A percentile compares a stretch with the other conserved stretches of the same genome.
Conservation (phyloP, 2,329 filamentous ascomycete species). For the Calonectria fujianensis region DNA sequence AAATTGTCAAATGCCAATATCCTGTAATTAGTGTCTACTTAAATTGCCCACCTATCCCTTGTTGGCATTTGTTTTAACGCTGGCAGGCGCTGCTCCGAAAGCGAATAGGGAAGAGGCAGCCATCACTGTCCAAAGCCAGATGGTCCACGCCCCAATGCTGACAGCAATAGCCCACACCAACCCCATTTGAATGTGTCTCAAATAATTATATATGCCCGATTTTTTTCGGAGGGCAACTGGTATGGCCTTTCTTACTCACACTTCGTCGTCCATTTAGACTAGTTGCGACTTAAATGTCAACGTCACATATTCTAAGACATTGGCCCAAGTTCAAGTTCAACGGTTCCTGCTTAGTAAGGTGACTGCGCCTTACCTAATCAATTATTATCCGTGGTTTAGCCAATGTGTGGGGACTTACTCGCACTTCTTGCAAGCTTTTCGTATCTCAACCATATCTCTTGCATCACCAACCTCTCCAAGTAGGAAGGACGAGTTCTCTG, state of each 20-base stretch:
- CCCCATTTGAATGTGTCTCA: not conserved
- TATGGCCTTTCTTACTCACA: not conserved
- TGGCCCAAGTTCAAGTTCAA: not conserved
- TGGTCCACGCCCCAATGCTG: not conserved
- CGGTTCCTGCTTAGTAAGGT: not conserved
- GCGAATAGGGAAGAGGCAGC: not conserved
- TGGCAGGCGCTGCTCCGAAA: not conserved
- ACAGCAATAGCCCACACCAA: not conserved
- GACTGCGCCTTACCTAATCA: slow-evolving; percentile 13
- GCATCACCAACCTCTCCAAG: slow-evolving; percentile 38
- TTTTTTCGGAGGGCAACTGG: not conserved
- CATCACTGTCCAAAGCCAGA: slow-evolving; percentile 4
- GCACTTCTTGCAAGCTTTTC: slow-evolving; percentile 42
- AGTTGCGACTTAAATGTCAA: not conserved
- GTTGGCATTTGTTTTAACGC: not conserved
- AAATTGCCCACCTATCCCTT: slow-evolving; percentile 18
- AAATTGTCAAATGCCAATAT: slow-evolving; percentile 27
- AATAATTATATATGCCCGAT: not conserved
- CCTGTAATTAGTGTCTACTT: slow-evolving; percentile 10
- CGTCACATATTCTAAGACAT: slow-evolving; percentile 21
- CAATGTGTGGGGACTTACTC: slow-evolving; percentile 27
- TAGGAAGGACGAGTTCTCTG: slow-evolving; percentile 36
- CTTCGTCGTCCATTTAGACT: slow-evolving; percentile 4
- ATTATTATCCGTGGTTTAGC: slow-evolving; percentile 42
- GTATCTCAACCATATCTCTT: slow-evolving; percentile 39